Conservation (phyloP, 78 protist species). For the Salpingoeca rosetta region DNA sequence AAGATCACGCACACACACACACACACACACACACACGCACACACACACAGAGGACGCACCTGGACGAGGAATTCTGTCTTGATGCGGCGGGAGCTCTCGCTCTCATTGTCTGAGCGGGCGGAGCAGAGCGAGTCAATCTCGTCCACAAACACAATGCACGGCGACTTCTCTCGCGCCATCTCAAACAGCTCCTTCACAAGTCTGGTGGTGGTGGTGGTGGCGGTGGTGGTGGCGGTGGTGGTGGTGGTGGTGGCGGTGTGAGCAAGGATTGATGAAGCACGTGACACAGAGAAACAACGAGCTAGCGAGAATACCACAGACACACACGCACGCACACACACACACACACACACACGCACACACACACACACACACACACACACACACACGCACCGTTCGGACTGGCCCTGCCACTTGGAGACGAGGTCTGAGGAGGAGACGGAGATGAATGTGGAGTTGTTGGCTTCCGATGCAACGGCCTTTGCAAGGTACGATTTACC, state of each 20-base stretch:
- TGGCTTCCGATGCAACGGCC: conserved; percentile 97
- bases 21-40: no score
- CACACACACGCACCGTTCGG: conserved; percentile 51
- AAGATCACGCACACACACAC: no score
- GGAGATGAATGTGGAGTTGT: conserved; percentile 82
- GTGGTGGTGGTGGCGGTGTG: background rate
- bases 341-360: background rate
- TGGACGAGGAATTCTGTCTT: conserved; percentile 98
- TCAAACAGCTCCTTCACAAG: conserved; percentile 86
- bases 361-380: background rate
- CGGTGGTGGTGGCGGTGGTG: no score
- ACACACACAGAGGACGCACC: no score
- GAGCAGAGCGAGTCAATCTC: conserved; percentile 92
- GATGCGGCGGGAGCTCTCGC: conserved; percentile 85
- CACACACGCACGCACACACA: background rate
- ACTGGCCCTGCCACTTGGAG: conserved; percentile 95
- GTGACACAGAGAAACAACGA: background rate
- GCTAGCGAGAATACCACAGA: background rate
- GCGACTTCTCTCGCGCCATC: conserved; percentile 81
- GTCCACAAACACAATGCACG: conserved; percentile 94
- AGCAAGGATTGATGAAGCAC: background rate
- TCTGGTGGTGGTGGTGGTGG: background rate
- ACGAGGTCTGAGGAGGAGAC: conserved; percentile 87
- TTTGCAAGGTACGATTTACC: conserved; percentile 95
- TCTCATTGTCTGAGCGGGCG: conserved; percentile 80